Conservation (phyloP, 129 eudicot species). For the Chrysanthemum lavandulifolium region DNA sequence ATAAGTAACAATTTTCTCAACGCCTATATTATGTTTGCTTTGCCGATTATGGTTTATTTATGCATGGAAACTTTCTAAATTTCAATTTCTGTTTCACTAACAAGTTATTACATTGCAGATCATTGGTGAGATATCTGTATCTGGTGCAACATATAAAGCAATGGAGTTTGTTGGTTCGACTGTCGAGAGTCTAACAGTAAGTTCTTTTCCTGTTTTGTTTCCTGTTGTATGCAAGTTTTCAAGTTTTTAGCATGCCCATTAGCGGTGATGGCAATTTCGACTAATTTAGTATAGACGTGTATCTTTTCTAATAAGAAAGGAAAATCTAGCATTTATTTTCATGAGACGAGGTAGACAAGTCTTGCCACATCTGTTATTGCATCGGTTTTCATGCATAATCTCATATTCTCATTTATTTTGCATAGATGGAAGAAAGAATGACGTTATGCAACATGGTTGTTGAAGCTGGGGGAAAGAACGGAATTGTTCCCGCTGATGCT, state of each 20-base stretch:
- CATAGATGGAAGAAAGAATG: slow-evolving; percentile 99
- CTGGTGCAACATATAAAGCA: slow-evolving; percentile 97
- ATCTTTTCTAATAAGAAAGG: too few relatives aligned
- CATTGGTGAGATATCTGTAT: slow-evolving; percentile 94
- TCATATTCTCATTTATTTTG: neutral
- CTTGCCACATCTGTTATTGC: too few relatives aligned
- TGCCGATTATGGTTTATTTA: slow-evolving; percentile 9
- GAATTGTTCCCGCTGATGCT: slow-evolving; percentile 89
- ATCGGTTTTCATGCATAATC: neutral
- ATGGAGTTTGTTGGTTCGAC: slow-evolving; percentile 98
- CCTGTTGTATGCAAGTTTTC: too few relatives aligned
- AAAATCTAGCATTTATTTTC: too few relatives aligned
- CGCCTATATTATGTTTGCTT: neutral
- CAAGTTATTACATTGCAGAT: slow-evolving; percentile 44
- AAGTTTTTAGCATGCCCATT: too few relatives aligned
- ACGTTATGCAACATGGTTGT: slow-evolving; percentile 99
- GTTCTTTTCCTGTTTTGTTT: slow-evolving; percentile 14
- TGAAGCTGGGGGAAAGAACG: slow-evolving; percentile 98
- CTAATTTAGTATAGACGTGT: too few relatives aligned
- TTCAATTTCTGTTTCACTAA: slow-evolving; percentile 14
- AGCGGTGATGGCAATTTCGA: too few relatives aligned
- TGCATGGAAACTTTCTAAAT: slow-evolving; percentile 1
- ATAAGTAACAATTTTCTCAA: neutral
- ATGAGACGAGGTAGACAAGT: too few relatives aligned
- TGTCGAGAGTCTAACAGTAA: slow-evolving; percentile 79